Evolutionary conservation across 140 eudicot species (phyloP).

Genomic region (Oenanthe javanica): DNA sequence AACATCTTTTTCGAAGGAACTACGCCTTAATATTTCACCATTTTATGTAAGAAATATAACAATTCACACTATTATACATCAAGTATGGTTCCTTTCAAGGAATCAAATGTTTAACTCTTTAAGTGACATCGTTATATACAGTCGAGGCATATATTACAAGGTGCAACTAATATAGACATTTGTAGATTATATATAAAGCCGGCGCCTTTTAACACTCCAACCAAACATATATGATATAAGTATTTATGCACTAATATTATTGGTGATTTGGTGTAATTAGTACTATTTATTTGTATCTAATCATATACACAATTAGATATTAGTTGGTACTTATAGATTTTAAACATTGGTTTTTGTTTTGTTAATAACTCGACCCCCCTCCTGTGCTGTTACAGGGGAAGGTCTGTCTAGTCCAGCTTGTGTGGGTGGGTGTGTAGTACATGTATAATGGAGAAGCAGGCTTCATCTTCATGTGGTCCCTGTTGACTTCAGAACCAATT

Average conservation of each 20-base stretch:
- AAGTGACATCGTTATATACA: background rate
- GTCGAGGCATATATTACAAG: background rate
- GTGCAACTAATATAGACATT: background rate
- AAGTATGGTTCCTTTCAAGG: background rate
- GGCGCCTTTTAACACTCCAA: background rate
- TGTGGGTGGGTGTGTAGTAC: background rate
- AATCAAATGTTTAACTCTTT: slow-evolving; percentile 2
- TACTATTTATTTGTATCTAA: no score
- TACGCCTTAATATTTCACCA: background rate
- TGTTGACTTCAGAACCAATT: slow-evolving; percentile 1
- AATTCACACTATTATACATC: background rate
- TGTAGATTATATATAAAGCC: background rate
- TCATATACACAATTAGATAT: no score
- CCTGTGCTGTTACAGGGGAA: background rate
- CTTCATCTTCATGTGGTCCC: background rate
- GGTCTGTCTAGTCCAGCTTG: background rate
- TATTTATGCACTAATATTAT: no score
- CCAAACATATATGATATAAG: no score
- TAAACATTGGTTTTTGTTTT: background rate
- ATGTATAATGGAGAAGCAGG: background rate
- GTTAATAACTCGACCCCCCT: background rate
- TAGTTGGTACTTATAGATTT: background rate
- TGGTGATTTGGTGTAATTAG: no score
- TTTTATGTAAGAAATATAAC: background rate
- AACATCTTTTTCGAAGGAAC: background rate